Evolutionary conservation across 768 basidiomycete genomes (phyloP), one percentile per base, ranked within the genome.

Genomic region (Lactarius tabidus): DNA sequence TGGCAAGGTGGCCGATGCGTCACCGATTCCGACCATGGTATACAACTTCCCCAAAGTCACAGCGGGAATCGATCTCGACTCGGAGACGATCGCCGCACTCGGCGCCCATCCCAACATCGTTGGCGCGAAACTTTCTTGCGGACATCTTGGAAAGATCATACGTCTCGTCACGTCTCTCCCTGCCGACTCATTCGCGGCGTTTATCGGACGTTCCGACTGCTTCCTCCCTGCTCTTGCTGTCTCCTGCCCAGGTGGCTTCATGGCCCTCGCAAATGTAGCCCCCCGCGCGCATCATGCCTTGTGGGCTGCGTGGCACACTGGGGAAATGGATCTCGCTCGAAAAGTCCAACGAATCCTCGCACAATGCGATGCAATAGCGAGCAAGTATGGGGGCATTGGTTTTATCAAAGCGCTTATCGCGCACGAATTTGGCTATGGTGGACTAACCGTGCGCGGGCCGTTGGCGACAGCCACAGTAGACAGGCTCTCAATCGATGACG

Each of bases 11-110:
- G 84, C 91, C 28, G 82, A 85, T 70, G 81, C 80, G 51, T 84
- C 85, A 38, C 85, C 89, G 45, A 84, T 90, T 48, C 88, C 87
- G 3, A 83, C 82, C 9, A 84, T 91, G 83, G 83, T 94, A 57
- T 94, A 94, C 79, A 94, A 94, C 77, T 93, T 93, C 77, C 90
- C 92, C 51, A 80, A 79, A 55, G 90, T 90, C 60, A 89, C 88
- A 17, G 87, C 91, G 1, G 91, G 93, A 17, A 83, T 90, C 66
- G 90, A 95, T 72, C 84, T 95, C 43, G 89, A 92, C 74, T 92
- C 91, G 0, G 91, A 94, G 74, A 81, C 82, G 58, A 82, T 95
- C 70, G 79, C 79, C 57, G 78, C 80, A 20, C 81, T 95, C 38
- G 86, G 89, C 4, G 75, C 82, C 53, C 91, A 93, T 73, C 89